Base-by-base conservation (phyloP, 352 stramenopile genomes). In the Globisporangium acanthophoron region DNA sequence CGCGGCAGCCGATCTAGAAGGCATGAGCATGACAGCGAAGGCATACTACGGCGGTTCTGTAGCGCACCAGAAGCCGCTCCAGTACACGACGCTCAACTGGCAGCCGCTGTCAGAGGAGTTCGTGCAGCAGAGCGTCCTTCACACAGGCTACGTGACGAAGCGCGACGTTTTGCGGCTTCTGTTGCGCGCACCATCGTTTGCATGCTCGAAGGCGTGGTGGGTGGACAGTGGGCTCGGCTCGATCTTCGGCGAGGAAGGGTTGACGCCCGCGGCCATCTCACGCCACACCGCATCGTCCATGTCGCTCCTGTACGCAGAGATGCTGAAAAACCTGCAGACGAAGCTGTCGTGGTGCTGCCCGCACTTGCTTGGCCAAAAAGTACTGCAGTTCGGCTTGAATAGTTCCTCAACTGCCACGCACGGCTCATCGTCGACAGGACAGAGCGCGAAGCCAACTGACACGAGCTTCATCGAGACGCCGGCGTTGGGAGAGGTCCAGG, bases 51-150 rank as follows among this genome's bases (percentile, higher is more conserved):
- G 43, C 59, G 41, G 24, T n/a, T 33, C 45, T 52, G 21, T 24
- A 27, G 41, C 43, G 7, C 21, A 57, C 12, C 33, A 56, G 40
- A 45, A 24, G 20, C 56, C 47, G 12, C 47, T 62, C 18, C 55
- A 58, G 18, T 73, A 76, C 49, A 70, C 67, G 3, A 75, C 70
- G 49, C 73, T 87, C 15, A 88, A 91, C 49, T 95, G 85, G 85
- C 69, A 90, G 29, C 80, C 85, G 29, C 61, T 95, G 6, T 87
- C 85, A 0, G 77, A 88, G 43, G 73, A 90, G 44, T 93, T 92
- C 59, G 81, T 95, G 35, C 81, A 89, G 44, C 71, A 89, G 43
- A 86, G 78, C 55, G 70, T 90, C 2, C 58, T 95, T 11, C 67
- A 74, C 12, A 85, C 64, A 20, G 81, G 83, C 0, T 83, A 78